Evolutionary conservation across 208 protist genomes (phyloP).

Genomic region (Herpetomonas muscarum): DNA sequence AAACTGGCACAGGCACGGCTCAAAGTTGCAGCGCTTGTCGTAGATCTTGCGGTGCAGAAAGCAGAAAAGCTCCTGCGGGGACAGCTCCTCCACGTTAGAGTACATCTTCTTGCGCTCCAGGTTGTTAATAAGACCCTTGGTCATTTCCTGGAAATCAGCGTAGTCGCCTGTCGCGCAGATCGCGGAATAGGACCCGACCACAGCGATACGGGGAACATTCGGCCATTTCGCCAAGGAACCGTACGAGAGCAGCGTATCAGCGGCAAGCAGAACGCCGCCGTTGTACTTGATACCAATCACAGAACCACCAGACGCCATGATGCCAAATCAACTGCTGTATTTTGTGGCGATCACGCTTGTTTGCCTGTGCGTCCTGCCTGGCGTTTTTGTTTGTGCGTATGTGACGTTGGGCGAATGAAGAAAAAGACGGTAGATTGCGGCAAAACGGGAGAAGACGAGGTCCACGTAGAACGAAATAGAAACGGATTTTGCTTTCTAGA

Average conservation of each 20-base stretch:
- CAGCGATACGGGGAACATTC: constrained; percentile 85
- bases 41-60: constrained; percentile 94
- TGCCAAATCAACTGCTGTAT: background rate
- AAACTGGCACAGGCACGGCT: constrained; percentile 95
- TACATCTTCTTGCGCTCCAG: constrained; percentile 75
- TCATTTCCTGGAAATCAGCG: constrained; percentile 96
- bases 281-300: constrained; percentile 97
- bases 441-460: no score
- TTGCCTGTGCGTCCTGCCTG: no score
- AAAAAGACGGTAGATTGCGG: background rate
- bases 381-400: background rate
- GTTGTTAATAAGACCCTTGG: constrained; percentile 62
- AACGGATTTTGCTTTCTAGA: no score
- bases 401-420: background rate
- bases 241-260: constrained; percentile 97
- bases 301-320: constrained; percentile 95
- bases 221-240: constrained; percentile 96
- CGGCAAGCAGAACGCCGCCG: constrained; percentile 94
- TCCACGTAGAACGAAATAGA: background rate
- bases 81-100: constrained; percentile 72
- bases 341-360: no score
- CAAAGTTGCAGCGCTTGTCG: constrained; percentile 92
- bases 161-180: constrained; percentile 95
- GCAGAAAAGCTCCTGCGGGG: constrained; percentile 89
- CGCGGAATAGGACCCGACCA: constrained; percentile 84